Conservation (phyloP, 768 basidiomycete species). For the Podaxis sp. region DNA sequence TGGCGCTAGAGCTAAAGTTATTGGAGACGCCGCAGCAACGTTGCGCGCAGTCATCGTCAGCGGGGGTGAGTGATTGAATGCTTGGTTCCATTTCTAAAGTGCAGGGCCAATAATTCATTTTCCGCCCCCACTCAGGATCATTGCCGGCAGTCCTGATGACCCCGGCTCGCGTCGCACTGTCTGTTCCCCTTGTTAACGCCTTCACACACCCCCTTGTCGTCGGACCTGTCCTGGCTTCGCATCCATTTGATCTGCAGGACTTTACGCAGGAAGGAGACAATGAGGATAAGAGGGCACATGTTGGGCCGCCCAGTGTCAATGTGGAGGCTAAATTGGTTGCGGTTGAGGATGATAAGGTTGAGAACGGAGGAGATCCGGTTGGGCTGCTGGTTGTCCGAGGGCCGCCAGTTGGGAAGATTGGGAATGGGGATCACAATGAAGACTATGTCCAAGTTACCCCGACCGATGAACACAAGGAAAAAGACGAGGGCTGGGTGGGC, state of each 20-base stretch:
- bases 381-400: slow-evolving; percentile 68
- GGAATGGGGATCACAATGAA: slow-evolving; percentile 31
- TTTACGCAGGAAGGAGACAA: slow-evolving; percentile 41
- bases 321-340: slow-evolving; percentile 79
- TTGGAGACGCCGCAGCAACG: slow-evolving; percentile 61
- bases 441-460: slow-evolving; percentile 33
- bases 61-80: slow-evolving; percentile 51
- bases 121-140: slow-evolving; percentile 36
- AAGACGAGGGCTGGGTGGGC: slow-evolving; percentile 24
- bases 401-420: slow-evolving; percentile 63
- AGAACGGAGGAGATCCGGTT: slow-evolving; percentile 63
- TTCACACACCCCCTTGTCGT: slow-evolving; percentile 62
- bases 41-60: slow-evolving; percentile 71
- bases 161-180: slow-evolving; percentile 71
- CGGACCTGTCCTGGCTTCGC: slow-evolving; percentile 80
- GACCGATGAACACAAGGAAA: slow-evolving; percentile 16
- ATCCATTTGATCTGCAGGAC: slow-evolving; percentile 83
- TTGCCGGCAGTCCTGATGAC: slow-evolving; percentile 51
- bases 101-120: slow-evolving; percentile 8
- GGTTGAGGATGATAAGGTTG: slow-evolving; percentile 64
- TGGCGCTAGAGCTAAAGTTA: slow-evolving; percentile 54
- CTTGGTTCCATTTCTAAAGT: neutral
- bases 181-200: slow-evolving; percentile 70
- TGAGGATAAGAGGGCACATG: slow-evolving; percentile 40
- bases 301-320: slow-evolving; percentile 84